These are phyloP conservation scores for Alternaria sp. DNA, from an alignment of 2,329 filamentous ascomycete species.

Conservation along the genomic window DNA sequence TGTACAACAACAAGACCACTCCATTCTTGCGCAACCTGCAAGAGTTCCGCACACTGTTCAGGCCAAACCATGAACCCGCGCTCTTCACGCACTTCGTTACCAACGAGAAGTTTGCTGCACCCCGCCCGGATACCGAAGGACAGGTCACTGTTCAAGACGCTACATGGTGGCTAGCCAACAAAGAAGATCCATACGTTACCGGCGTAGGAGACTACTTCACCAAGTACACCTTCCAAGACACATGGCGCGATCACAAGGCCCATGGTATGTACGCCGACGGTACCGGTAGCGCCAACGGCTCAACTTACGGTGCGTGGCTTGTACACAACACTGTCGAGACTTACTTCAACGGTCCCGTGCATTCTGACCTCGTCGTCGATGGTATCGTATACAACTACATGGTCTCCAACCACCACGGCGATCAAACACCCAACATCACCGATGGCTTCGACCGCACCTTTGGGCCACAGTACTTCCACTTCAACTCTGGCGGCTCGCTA, in stretches of 20 bases:
- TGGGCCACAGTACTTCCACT: conserved; percentile 68
- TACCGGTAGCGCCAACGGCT: conserved; percentile 56
- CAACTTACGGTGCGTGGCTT: conserved; percentile 66
- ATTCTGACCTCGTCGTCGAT: conserved; percentile 68
- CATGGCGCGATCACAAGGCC: conserved; percentile 64
- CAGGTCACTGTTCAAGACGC: conserved; percentile 65
- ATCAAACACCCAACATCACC: conserved; percentile 68
- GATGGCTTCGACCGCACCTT: conserved; percentile 70
- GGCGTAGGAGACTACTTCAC: conserved; percentile 68
- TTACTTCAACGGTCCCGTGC: conserved; percentile 66
- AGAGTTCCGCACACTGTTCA: conserved; percentile 67
- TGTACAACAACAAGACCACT: conserved; percentile 64
- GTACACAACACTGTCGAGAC: conserved; percentile 70
- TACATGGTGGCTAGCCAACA: conserved; percentile 66
- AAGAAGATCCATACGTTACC: conserved; percentile 61
- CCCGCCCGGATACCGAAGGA: conserved; percentile 55
- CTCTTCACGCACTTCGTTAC: conserved; percentile 70
- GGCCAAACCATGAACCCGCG: conserved; percentile 58
- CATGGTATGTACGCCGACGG: conserved; percentile 64
- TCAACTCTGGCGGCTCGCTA: conserved; percentile 60
- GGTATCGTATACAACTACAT: conserved; percentile 70
- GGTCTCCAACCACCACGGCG: conserved; percentile 64
- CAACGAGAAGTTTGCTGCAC: conserved; percentile 60
- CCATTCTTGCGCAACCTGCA: conserved; percentile 65
- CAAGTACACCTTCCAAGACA: conserved; percentile 68